phyloP scores from a whole-genome alignment of 2,329 filamentous ascomycete species.

The Diplocarpon rosae region DNA sequence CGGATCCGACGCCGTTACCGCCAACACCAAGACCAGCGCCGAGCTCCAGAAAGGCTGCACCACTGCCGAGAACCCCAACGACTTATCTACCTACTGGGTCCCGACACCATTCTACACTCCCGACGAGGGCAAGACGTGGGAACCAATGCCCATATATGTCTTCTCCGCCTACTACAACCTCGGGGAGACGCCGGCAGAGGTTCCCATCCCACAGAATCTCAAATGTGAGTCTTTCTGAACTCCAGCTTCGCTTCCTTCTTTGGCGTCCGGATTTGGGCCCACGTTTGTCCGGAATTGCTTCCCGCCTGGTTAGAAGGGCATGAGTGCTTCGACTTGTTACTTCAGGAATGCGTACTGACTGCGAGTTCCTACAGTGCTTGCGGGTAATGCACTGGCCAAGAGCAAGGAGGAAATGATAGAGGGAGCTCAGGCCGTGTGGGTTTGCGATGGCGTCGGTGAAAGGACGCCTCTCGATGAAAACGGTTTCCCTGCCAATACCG shows the following conservation, averaged over 20 bases:
- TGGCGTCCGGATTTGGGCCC: no score
- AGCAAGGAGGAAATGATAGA: constrained; percentile 24
- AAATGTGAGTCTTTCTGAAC: constrained; percentile 11
- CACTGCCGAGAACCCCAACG: constrained; percentile 35
- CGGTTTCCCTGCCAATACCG: no score
- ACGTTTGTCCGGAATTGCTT: no score
- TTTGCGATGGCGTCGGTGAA: constrained; percentile 27
- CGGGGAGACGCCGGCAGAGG: constrained; percentile 31
- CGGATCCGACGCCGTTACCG: constrained; percentile 33
- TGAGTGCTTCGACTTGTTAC: no score
- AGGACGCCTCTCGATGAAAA: no score
- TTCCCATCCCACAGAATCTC: constrained; percentile 35
- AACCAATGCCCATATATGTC: constrained; percentile 27
- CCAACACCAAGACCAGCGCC: constrained; percentile 28
- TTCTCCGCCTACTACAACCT: constrained; percentile 38
- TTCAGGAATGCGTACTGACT: no score
- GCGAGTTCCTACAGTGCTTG: no score
- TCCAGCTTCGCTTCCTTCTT: no score
- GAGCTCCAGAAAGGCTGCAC: constrained; percentile 34
- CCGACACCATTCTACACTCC: constrained; percentile 31
- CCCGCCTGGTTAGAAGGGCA: no score
- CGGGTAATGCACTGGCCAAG: constrained; percentile 30
- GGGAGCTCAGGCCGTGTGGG: constrained; percentile 27
- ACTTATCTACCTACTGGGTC: constrained; percentile 36
- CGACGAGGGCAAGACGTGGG: constrained; percentile 25